Evolutionary conservation across 179 eudicot species (phyloP).

Genomic region (Gypsophila paniculata): DNA sequence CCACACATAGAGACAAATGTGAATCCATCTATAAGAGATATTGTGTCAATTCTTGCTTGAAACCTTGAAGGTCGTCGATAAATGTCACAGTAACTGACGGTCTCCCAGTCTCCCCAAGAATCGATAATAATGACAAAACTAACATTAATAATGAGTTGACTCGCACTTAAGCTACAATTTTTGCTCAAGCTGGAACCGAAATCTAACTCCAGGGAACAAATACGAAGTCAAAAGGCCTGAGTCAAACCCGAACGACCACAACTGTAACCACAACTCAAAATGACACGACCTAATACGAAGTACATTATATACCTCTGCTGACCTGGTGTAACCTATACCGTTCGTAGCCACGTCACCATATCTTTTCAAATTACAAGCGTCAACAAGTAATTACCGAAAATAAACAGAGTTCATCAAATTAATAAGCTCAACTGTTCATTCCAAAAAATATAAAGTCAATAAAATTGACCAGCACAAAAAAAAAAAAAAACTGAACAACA

Average conservation of each 20-base stretch:
- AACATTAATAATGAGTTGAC: neutral
- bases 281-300: neutral
- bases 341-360: neutral
- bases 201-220: neutral
- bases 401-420: constrained; percentile 9
- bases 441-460: constrained; percentile 23
- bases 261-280: neutral
- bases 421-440: neutral
- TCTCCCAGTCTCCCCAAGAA: neutral
- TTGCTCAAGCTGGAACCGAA: no score
- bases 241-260: neutral
- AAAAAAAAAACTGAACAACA: neutral
- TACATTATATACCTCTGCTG: neutral
- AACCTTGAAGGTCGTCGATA: neutral
- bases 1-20: no score
- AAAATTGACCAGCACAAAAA: constrained; percentile 14
- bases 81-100: neutral
- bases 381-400: constrained; percentile 6
- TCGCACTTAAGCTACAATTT: neutral
- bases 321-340: neutral
- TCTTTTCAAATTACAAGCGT: neutral
- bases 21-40: no score
- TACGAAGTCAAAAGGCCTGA: neutral
- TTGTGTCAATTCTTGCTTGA: neutral
- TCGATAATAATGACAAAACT: neutral